Evolutionary conservation across 2,329 filamentous ascomycete genomes (phyloP).

Genomic region (Pezizomycotina sp.): DNA sequence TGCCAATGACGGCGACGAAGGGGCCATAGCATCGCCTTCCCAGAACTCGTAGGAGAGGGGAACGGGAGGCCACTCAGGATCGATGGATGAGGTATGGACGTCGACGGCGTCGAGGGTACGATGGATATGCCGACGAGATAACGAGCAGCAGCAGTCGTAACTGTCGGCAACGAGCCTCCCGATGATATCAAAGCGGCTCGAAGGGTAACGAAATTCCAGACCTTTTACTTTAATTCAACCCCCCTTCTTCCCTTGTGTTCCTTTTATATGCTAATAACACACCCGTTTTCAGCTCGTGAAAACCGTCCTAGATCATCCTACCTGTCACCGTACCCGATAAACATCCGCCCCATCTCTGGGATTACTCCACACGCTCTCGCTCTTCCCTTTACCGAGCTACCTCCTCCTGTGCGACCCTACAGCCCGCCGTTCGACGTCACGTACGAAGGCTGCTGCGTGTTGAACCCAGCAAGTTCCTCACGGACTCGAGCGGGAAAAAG

Average conservation of each 20-base stretch:
- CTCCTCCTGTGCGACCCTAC: constrained; percentile 10
- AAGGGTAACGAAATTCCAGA: constrained; percentile 13
- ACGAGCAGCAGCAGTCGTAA: constrained; percentile 1
- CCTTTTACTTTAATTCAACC: background rate
- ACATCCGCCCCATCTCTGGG: constrained; percentile 71
- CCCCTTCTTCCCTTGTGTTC: constrained; percentile 9
- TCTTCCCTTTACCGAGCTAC: constrained; percentile 67
- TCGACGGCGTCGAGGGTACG: constrained; percentile 28
- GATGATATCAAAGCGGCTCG: constrained; percentile 32
- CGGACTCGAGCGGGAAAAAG: constrained; percentile 48
- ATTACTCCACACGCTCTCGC: constrained; percentile 59
- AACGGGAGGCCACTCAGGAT: constrained; percentile 19
- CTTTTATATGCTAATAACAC: constrained; percentile 35
- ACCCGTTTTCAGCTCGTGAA: constrained; percentile 57
- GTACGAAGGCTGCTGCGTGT: constrained; percentile 87
- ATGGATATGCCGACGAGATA: constrained; percentile 14
- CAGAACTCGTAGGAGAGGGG: constrained; percentile 8
- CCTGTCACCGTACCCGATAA: constrained; percentile 70
- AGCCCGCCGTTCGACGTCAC: constrained; percentile 70
- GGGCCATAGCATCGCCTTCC: constrained; percentile 20
- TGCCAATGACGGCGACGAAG: constrained; percentile 29
- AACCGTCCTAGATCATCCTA: constrained; percentile 82
- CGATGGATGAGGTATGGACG: constrained; percentile 34
- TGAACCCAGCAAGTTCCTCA: constrained; percentile 77
- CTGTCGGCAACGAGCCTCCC: constrained; percentile 26